Evolutionary conservation across 805 yeast species (phyloP), one percentile per base, ranked within the genome.

Genomic region (Sporopachydermia lactativora): DNA sequence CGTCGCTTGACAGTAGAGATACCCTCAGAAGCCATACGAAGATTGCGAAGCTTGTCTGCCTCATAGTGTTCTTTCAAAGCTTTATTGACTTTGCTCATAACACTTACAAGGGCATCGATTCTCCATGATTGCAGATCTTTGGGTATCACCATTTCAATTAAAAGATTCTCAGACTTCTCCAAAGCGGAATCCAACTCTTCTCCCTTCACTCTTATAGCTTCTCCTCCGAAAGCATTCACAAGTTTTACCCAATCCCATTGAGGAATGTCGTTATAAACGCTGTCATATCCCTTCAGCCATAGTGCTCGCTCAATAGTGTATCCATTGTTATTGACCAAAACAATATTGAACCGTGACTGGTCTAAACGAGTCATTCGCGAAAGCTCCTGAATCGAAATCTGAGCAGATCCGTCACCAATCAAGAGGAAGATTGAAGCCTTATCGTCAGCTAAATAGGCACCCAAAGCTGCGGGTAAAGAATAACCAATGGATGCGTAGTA

Each of bases 1-100:
- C 53, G 42, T 54, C 59, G 36, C 55, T 84, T 85, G 55, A 92
- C 70, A 42, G 86, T 82, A 42, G 77, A 76, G 52, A 85, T 95
- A 49, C 79, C 81, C 35, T 95, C 88, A 52, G 89, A 94, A 49
- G 6, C 51, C 47, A 41, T 52, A 39, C 41, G 60, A 49, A 15
- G 57, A 47, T 35, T 46, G 41, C 43, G 54, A 43, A 24, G 42
- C 46, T 8, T 37, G 47, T 18, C 35, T 37, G 37, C 18, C 49
- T 38, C 19, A 35, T 43, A 5, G 47, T 39, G 31, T 8, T 24
- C n/a, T 24, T 24, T 24, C 31, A 24, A 24, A 8, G 31, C 31
- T 24, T 24, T 24, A n/a, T 24, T 24, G 13, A 24, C 31, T 24
- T 24, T 24, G n/a, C n/a, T 24, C 31, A 24, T 24, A 8, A 8